phyloP scores from a whole-genome alignment of 2,329 filamentous ascomycete genomes.

The Sporothrix dimorphospora region DNA sequence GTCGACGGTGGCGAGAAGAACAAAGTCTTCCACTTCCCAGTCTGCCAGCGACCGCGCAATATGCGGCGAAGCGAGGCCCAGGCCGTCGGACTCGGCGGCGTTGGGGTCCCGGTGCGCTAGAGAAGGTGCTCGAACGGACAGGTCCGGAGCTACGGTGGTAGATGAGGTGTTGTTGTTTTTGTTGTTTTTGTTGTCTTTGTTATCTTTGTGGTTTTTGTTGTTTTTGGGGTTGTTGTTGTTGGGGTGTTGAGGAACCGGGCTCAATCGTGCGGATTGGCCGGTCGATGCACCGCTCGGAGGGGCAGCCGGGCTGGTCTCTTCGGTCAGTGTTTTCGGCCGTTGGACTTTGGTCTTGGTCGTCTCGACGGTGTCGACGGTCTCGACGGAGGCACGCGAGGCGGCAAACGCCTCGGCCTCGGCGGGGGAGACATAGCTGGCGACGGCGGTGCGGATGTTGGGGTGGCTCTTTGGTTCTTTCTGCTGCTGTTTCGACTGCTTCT shows the following conservation, averaged over 20 bases:
- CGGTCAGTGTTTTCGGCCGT: constrained; percentile 32
- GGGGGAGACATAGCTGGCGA: constrained; percentile 35
- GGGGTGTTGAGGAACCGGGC: not conserved
- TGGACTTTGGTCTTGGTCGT: constrained; percentile 31
- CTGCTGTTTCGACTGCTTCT: not conserved
- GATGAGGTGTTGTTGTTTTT: not conserved
- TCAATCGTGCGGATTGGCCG: constrained; percentile 42
- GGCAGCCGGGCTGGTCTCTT: constrained; percentile 17
- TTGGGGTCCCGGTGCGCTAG: constrained; percentile 67
- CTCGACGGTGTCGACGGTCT: constrained; percentile 34
- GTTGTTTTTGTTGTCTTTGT: not conserved
- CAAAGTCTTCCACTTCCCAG: constrained; percentile 99
- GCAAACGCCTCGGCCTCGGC: constrained; percentile 36
- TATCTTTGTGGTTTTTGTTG: constrained; percentile 43
- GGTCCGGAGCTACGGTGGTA: constrained; percentile 93
- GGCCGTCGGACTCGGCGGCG: constrained; percentile 56
- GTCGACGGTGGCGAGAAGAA: constrained; percentile 99
- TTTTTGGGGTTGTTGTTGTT: constrained; percentile 39
- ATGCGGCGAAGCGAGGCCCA: constrained; percentile 78
- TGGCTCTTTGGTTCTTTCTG: constrained; percentile 16
- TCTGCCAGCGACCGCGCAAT: constrained; percentile 97
- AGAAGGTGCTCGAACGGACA: constrained; percentile 90
- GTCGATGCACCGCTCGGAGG: constrained; percentile 33
- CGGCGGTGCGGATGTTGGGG: constrained; percentile 23
- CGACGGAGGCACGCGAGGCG: constrained; percentile 35